Evolutionary conservation across 768 basidiomycete genomes (phyloP).

Genomic region (Boletus rubroflammeus): DNA sequence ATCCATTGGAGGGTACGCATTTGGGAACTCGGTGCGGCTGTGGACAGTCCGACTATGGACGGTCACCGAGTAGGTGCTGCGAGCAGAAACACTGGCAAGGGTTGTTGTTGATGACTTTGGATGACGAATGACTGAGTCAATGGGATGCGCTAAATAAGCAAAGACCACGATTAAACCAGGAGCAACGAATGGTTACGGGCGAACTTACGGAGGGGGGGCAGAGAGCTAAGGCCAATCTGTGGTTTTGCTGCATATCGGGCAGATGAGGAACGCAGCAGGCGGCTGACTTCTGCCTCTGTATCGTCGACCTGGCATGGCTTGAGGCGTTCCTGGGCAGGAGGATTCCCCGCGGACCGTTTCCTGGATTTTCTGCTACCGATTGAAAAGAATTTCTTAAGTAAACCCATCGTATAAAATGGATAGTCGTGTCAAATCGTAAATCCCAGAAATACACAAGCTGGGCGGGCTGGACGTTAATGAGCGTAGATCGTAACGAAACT

Average conservation of each 20-base stretch:
- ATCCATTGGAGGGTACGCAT: constrained; percentile 49
- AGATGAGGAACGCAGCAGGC: constrained; percentile 69
- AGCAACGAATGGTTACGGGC: background rate
- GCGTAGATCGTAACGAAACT: constrained; percentile 18
- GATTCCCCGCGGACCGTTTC: constrained; percentile 33
- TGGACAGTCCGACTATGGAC: constrained; percentile 60
- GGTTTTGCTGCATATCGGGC: constrained; percentile 57
- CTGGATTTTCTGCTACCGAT: constrained; percentile 62
- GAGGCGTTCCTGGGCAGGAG: constrained; percentile 18
- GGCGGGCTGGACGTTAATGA: constrained; percentile 28
- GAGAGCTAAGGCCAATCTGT: constrained; percentile 51
- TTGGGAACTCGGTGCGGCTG: constrained; percentile 61
- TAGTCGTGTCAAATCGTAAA: constrained; percentile 29
- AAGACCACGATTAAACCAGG: background rate
- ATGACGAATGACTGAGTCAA: constrained; percentile 50
- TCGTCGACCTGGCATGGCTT: constrained; percentile 39
- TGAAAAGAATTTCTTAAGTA: constrained; percentile 68
- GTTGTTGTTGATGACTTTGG: constrained; percentile 52
- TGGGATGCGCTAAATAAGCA: constrained; percentile 54
- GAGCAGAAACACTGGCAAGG: constrained; percentile 48
- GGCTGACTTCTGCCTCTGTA: constrained; percentile 39
- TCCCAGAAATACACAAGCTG: constrained; percentile 13
- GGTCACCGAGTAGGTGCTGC: constrained; percentile 70
- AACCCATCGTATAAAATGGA: constrained; percentile 47
- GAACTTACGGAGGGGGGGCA: constrained; percentile 70